Evolutionary conservation across 768 basidiomycete species (phyloP).

Genomic region (Trametes punicea): DNA sequence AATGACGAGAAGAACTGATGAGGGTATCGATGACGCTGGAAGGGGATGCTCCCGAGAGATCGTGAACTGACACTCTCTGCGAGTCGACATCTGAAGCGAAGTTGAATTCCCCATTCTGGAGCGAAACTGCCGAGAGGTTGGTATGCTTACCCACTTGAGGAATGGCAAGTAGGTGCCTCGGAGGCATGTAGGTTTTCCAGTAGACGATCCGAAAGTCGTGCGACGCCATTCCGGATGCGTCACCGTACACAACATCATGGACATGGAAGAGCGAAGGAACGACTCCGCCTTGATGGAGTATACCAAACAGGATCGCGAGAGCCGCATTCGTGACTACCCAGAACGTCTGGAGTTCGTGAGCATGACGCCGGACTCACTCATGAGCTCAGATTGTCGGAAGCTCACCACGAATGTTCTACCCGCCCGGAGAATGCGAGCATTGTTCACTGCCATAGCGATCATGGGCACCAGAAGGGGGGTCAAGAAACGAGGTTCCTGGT

Average conservation of each 20-base stretch:
- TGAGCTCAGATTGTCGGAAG: not conserved
- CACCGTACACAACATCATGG: conserved; percentile 25
- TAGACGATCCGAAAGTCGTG: conserved; percentile 23
- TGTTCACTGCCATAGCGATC: conserved; percentile 30
- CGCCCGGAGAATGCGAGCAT: conserved; percentile 24
- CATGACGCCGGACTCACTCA: too few species aligned
- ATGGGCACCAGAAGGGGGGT: conserved; percentile 34
- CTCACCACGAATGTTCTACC: conserved; percentile 35
- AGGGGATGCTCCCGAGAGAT: conserved; percentile 31
- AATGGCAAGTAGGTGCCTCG: conserved; percentile 34
- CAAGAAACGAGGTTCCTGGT: conserved; percentile 41
- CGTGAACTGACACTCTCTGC: conserved; percentile 25
- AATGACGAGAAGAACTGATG: not conserved
- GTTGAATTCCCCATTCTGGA: not conserved
- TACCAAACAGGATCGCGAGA: conserved; percentile 34
- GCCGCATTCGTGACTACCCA: conserved; percentile 31
- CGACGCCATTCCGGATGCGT: not conserved
- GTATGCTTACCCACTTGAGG: conserved; percentile 22
- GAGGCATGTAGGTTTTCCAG: conserved; percentile 43
- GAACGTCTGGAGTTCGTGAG: conserved; percentile 20
- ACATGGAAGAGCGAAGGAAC: conserved; percentile 37
- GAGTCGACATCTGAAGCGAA: conserved; percentile 24
- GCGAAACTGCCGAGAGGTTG: not conserved
- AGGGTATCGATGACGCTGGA: conserved; percentile 22
- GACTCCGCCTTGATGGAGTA: conserved; percentile 41